Evolutionary conservation across 768 basidiomycete species (phyloP), one percentile per base, ranked within the genome.

Genomic region (Pluteus cervinus): DNA sequence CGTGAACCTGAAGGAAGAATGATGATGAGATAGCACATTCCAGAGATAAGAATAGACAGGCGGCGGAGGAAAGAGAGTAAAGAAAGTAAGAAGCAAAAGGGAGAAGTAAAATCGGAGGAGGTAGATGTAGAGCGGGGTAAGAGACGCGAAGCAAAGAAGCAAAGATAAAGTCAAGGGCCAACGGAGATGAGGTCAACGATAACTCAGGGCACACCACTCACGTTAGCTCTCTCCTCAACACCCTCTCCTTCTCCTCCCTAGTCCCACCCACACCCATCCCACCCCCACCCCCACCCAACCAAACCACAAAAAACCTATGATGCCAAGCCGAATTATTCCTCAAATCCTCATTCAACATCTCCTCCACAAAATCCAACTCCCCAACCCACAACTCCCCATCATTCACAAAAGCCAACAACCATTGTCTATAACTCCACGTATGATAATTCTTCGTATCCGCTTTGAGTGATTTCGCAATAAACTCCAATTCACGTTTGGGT

Each of bases 281-380:
- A n/a, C n/a, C n/a, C n/a, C n/a, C n/a, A n/a, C n/a, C n/a, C n/a
- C n/a, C n/a, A 36, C 71, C 74, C 42, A 76, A 73, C 58, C 79
- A 88, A 32, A 88, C 80, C 43, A 92, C 75, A 56, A 90, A 96
- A 69, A 92, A 84, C 29, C 91, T 79, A 60, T 93, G 90, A 60
- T 91, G 87, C 96, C 96, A 99, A 15, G 88, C 96, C 23, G 89
- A 93, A 55, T 99, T 99, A 60, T 99, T 99, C 50, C 96, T 63
- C 24, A 94, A 70, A 56, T 99, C 94, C 18, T 69, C 62, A 7
- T 67, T 65, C 16, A 91, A 58, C 66, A 91, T 76, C 40, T 56
- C 48, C 44, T 91, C 82, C 23, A 81, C 69, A 47, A 81, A 91
- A 29, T 76, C 69, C n/a, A 87, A 64, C 60, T 94, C 91, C 10